These are phyloP conservation scores for Dalbergia cochinchinensis DNA, from an alignment of 306 rosid genomes.

Conservation along the genomic window DNA sequence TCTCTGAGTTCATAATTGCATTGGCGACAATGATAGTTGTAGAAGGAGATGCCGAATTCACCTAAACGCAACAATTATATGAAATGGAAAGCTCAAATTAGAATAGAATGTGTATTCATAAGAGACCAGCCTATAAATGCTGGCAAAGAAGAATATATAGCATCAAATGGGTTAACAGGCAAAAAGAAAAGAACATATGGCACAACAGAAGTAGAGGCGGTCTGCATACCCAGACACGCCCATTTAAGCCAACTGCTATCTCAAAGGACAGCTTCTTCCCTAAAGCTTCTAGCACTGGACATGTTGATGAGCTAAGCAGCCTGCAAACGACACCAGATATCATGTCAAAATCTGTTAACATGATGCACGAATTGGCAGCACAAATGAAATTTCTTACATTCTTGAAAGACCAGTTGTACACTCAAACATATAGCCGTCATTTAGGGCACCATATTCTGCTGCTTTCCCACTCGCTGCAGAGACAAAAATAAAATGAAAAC, in stretches of 20 bases:
- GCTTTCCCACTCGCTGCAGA: slow-evolving; percentile 81
- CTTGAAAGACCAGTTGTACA: slow-evolving; percentile 88
- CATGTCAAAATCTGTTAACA: slow-evolving; percentile 27
- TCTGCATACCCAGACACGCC: slow-evolving; percentile 87
- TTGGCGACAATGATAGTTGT: slow-evolving; percentile 67
- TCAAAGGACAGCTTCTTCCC: slow-evolving; percentile 95
- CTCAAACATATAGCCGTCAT: slow-evolving; percentile 86
- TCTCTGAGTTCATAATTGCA: slow-evolving; percentile 79
- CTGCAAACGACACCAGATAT: slow-evolving; percentile 49
- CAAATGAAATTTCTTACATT: slow-evolving; percentile 57
- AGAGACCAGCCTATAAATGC: slow-evolving; percentile 5
- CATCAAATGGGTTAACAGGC: slow-evolving; percentile 23
- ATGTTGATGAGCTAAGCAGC: slow-evolving; percentile 79
- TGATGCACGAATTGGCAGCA: slow-evolving; percentile 15
- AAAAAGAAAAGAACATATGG: slow-evolving; percentile 10
- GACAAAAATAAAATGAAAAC: slow-evolving; percentile 29
- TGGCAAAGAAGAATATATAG: slow-evolving; percentile 22
- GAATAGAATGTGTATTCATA: slow-evolving; percentile 16
- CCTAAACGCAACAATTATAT: slow-evolving; percentile 53
- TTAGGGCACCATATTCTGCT: slow-evolving; percentile 79
- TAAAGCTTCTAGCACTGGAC: slow-evolving; percentile 82
- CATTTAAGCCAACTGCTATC: slow-evolving; percentile 85
- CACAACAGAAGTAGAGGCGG: slow-evolving; percentile 10
- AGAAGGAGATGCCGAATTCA: slow-evolving; percentile 75
- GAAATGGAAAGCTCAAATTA: slow-evolving; percentile 15